Evolutionary conservation across 306 rosid genomes (phyloP), one percentile per base, ranked within the genome.

Genomic region (Vigna reflexopilosa): DNA sequence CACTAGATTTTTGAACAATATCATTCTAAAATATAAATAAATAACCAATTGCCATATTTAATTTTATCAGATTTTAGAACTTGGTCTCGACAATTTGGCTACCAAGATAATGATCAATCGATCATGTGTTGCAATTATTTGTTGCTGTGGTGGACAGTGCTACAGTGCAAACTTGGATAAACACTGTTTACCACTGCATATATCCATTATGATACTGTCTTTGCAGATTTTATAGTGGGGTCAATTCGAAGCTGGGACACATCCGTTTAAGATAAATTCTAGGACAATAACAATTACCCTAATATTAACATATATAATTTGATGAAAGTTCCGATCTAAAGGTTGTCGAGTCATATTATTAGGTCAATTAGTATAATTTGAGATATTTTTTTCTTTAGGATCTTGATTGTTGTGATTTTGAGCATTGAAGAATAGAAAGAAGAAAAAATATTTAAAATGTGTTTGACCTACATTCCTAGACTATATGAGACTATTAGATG

Each of bases 161-260:
- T 40, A 45, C 70, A 73, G 17, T 30, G 61, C 9, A 80, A 70
- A 77, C 77, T 67, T 80, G 22, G 45, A 57, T 48, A 24, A 48
- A 71, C 51, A 36, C 28, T 65, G 63, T 73, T 72, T 32, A 20
- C 19, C 34, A 11, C 68, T 75, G 70, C 51, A 75, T 77, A 75
- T 77, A 11, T 13, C 7, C 64, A 32, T 83, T 68, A 44, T 49
- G 42, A 67, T 72, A 65, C 47, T 76, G 7, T 77, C 22, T 45
- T 40, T 61, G 50, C 48, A 44, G 44, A 75, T 63, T 67, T 75
- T 66, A 89, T 85, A 92, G 83, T 81, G 72, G 80, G 83, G 91
- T 91, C 90, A 82, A 89, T 86, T 72, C 87, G 76, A 78, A 70
- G 81, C 64, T 83, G 85, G 76, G 85, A 77, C 73, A 44, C 77